phyloP scores from a whole-genome alignment of 2,329 filamentous ascomycete species.

The Colletotrichum magnum region DNA sequence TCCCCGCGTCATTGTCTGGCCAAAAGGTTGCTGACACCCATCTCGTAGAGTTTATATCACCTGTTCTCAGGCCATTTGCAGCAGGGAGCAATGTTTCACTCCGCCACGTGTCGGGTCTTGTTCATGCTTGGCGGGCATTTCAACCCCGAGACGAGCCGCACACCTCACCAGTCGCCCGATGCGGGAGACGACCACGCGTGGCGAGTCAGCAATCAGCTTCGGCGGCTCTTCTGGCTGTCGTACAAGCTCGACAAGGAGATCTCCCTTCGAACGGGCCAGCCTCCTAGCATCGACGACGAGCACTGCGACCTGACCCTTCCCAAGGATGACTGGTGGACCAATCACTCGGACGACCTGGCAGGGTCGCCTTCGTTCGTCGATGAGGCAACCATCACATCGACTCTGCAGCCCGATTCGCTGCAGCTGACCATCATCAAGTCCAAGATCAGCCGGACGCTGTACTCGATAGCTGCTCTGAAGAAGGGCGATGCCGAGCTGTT shows the following conservation, averaged over 20 bases:
- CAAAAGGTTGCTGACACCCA: neutral
- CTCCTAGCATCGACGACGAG: conserved; percentile 64
- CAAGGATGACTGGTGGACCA: conserved; percentile 47
- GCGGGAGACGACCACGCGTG: conserved; percentile 35
- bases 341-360: conserved; percentile 43
- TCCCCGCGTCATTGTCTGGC: neutral
- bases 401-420: conserved; percentile 62
- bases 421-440: conserved; percentile 66
- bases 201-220: conserved; percentile 51
- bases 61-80: conserved; percentile 62
- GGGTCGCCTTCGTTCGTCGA: conserved; percentile 34
- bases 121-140: conserved; percentile 65
- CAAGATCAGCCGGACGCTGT: conserved; percentile 62
- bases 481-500: conserved; percentile 70
- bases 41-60: conserved; percentile 56
- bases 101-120: conserved; percentile 61
- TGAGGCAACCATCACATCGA: conserved; percentile 27
- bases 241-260: conserved; percentile 71
- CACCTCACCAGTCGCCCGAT: conserved; percentile 31
- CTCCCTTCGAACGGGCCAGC: conserved; percentile 65
- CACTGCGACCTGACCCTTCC: conserved; percentile 68
- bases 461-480: conserved; percentile 61
- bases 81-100: conserved; percentile 58
- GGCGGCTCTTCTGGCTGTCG: conserved; percentile 67
- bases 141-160: conserved; percentile 28